Percentiles rank a stretch among this genome's conserved stretches.
Conservation (phyloP, 2,329 filamentous ascomycete species). For the Grosmannia penicillata region DNA sequence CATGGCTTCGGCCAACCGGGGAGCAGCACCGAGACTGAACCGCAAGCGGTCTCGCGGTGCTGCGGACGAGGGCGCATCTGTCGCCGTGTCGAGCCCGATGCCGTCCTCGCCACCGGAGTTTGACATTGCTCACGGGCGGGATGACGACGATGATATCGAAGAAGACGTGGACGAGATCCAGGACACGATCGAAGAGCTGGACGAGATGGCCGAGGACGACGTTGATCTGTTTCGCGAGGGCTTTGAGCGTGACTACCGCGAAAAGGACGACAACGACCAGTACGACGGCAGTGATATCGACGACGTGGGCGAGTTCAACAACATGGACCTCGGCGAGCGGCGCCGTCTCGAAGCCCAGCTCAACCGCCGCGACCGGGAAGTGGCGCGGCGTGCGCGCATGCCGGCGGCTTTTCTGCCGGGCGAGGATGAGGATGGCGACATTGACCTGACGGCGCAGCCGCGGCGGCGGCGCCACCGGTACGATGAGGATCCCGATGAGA, state of each 20-base stretch:
- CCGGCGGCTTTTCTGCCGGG: slow-evolving; percentile 62
- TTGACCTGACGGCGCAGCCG: slow-evolving; percentile 75
- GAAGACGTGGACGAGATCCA: slow-evolving; percentile 53
- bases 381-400: slow-evolving; percentile 50
- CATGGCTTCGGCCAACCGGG: slow-evolving; percentile 73
- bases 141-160: slow-evolving; percentile 54
- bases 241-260: slow-evolving; percentile 56
- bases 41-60: slow-evolving; percentile 41
- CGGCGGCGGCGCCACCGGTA: slow-evolving; percentile 78
- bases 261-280: slow-evolving; percentile 48
- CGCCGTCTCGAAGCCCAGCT: slow-evolving; percentile 59
- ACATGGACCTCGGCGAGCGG: slow-evolving; percentile 50
- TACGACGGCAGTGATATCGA: slow-evolving; percentile 64
- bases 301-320: slow-evolving; percentile 61
- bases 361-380: slow-evolving; percentile 58
- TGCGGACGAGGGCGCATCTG: slow-evolving; percentile 35
- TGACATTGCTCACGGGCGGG: slow-evolving; percentile 49
- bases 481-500: slow-evolving; percentile 86
- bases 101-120: slow-evolving; percentile 52
- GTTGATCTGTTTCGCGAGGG: slow-evolving; percentile 65
- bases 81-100: slow-evolving; percentile 45
- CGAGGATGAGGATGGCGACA: slow-evolving; percentile 70
- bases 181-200: slow-evolving; percentile 61
- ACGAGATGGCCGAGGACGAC: slow-evolving; percentile 69
- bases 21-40: slow-evolving; percentile 34